phyloP scores from a whole-genome alignment of 1,284 basidiomycete genomes.

The Inonotus obliquus region DNA sequence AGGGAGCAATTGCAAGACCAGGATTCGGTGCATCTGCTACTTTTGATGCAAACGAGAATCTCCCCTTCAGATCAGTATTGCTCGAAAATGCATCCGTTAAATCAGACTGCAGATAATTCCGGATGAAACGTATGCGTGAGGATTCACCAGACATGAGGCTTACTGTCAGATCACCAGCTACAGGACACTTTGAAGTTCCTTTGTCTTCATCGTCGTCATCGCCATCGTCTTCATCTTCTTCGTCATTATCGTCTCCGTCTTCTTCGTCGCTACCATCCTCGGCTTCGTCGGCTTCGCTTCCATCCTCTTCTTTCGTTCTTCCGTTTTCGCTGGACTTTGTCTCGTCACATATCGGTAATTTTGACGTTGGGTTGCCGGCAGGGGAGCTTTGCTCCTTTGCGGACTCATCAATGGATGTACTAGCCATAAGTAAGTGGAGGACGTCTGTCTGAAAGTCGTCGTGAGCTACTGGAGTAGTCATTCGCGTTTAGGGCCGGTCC shows the following conservation, averaged over 20 bases:
- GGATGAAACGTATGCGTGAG: neutral
- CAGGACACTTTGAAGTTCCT: neutral
- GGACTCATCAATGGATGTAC: too few relatives aligned
- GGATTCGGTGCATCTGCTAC: conserved; percentile 28
- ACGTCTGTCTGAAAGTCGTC: too few relatives aligned
- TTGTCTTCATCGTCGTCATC: neutral
- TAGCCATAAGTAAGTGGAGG: too few relatives aligned
- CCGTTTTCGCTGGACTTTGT: too few relatives aligned
- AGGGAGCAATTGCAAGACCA: conserved; percentile 21
- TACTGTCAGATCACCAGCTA: neutral
- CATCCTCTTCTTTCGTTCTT: too few relatives aligned
- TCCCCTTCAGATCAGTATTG: conserved; percentile 28
- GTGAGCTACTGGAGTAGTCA: too few relatives aligned
- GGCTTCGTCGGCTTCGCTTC: too few relatives aligned
- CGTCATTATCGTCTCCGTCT: neutral
- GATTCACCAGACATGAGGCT: neutral
- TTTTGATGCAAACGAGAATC: conserved; percentile 18
- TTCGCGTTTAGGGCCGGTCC: too few relatives aligned
- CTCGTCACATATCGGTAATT: too few relatives aligned
- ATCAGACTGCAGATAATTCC: conserved; percentile 20
- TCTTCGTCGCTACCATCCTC: neutral
- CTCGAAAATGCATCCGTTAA: conserved; percentile 26
- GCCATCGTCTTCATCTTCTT: neutral
- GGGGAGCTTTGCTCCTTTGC: too few relatives aligned
- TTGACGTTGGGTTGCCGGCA: too few relatives aligned